A percentile compares a stretch with the other conserved stretches of the same genome.
phyloP scores from a whole-genome alignment of 495 filamentous ascomycete species.

The Margaritispora aquatica region DNA sequence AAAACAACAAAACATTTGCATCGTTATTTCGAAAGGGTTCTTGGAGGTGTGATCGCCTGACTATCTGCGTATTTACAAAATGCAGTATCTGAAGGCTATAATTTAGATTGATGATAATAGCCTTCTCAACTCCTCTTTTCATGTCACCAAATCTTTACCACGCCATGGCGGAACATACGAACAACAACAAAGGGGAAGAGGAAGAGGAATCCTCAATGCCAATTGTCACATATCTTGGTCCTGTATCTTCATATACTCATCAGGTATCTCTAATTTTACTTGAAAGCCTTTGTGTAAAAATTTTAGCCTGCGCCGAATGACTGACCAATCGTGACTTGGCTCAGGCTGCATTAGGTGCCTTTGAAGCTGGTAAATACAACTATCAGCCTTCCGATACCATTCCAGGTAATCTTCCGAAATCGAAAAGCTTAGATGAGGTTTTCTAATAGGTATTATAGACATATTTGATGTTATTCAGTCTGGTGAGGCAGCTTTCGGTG shows the following conservation, averaged over 20 bases:
- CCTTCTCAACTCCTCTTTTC: background rate
- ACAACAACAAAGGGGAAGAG: background rate
- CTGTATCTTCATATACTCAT: conserved; percentile 80
- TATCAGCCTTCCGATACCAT: conserved; percentile 57
- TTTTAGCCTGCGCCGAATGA: conserved; percentile 14
- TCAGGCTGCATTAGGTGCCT: conserved; percentile 63
- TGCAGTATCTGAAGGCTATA: background rate
- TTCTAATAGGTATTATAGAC: conserved; percentile 40
- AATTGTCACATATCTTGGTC: conserved; percentile 76
- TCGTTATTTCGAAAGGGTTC: background rate
- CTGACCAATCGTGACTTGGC: conserved; percentile 18
- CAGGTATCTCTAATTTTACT: conserved; percentile 53
- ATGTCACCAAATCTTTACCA: background rate
- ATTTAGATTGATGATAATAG: background rate
- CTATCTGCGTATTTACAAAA: background rate
- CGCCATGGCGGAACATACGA: conserved; percentile 3
- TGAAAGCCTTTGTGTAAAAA: background rate
- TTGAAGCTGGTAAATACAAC: conserved; percentile 45
- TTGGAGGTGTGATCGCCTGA: background rate
- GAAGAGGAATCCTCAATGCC: conserved; percentile 9
- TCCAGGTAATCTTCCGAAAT: conserved; percentile 37
- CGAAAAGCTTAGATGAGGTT: background rate
- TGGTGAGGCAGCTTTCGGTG: conserved; percentile 55
- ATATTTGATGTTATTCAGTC: conserved; percentile 75
- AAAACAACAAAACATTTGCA: background rate